Evolutionary conservation across 2,329 filamentous ascomycete species (phyloP).

Genomic region (Curvularia verruculosa): DNA sequence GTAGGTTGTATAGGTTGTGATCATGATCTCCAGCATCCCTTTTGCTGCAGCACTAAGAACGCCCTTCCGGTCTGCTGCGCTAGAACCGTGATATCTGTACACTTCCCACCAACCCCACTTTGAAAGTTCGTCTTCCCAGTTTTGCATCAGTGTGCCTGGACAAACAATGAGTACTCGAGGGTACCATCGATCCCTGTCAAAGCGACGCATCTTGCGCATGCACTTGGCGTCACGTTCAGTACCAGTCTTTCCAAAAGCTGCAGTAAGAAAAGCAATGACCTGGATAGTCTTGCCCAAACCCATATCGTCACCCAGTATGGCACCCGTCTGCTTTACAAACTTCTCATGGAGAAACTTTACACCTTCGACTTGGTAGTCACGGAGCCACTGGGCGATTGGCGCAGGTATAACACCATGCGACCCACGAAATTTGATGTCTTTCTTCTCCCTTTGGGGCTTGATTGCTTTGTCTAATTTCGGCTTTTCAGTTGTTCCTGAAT

Average conservation of each 20-base stretch:
- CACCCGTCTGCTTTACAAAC: slow-evolving; percentile 90
- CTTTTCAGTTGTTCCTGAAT: slow-evolving; percentile 70
- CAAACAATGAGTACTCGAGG: slow-evolving; percentile 84
- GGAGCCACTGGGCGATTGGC: slow-evolving; percentile 86
- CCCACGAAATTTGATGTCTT: slow-evolving; percentile 74
- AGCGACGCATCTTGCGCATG: slow-evolving; percentile 82
- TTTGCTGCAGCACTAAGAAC: slow-evolving; percentile 73
- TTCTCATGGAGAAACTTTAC: slow-evolving; percentile 83
- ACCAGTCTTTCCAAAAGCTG: slow-evolving; percentile 91
- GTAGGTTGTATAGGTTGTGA: slow-evolving; percentile 94
- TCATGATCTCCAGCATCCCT: slow-evolving; percentile 84
- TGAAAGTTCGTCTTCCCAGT: slow-evolving; percentile 85
- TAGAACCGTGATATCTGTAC: slow-evolving; percentile 75
- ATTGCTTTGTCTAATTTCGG: slow-evolving; percentile 68
- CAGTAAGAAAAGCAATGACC: slow-evolving; percentile 88
- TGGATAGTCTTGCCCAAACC: slow-evolving; percentile 96
- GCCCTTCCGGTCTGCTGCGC: slow-evolving; percentile 66
- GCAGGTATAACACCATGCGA: slow-evolving; percentile 85
- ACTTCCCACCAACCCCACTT: slow-evolving; percentile 97
- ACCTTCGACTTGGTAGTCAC: slow-evolving; percentile 89
- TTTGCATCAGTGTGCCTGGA: slow-evolving; percentile 84
- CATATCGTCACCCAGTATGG: slow-evolving; percentile 96
- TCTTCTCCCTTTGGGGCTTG: slow-evolving; percentile 71
- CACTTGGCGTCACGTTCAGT: slow-evolving; percentile 84
- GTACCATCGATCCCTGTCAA: slow-evolving; percentile 71